Percentiles rank a stretch among this genome's conserved stretches.
Evolutionary conservation across 495 filamentous ascomycete species (phyloP).

Genomic region (Neurospora sp.): DNA sequence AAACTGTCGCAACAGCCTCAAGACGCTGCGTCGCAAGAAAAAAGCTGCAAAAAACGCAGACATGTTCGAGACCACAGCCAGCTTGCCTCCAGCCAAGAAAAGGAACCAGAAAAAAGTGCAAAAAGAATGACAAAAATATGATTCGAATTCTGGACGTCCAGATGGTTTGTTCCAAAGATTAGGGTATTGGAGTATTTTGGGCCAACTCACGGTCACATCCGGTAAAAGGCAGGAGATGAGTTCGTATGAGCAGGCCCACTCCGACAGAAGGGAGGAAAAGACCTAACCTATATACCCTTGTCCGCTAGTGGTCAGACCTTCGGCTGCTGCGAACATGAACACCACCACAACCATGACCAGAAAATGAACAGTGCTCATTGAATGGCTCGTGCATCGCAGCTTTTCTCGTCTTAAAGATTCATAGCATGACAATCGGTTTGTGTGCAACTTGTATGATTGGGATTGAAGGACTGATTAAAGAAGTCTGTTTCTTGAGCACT

Average conservation of each 20-base stretch:
- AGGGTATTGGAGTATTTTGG: constrained; percentile 23
- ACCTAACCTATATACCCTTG: constrained; percentile 10
- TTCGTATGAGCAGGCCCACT: constrained; percentile 29
- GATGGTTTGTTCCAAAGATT: constrained; percentile 28
- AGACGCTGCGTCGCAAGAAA: too few relatives aligned
- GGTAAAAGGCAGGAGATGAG: constrained; percentile 33
- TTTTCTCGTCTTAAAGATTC: background rate
- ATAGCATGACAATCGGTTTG: background rate
- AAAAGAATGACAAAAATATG: constrained; percentile 15
- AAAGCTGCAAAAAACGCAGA: background rate
- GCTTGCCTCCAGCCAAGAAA: background rate
- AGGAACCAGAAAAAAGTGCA: background rate
- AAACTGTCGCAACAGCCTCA: background rate
- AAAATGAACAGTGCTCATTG: background rate
- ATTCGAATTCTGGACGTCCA: constrained; percentile 25
- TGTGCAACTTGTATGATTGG: too few relatives aligned
- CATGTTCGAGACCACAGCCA: background rate
- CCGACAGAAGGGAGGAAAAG: background rate
- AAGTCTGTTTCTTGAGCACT: too few relatives aligned
- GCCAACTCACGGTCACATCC: constrained; percentile 33
- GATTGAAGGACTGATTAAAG: too few relatives aligned
- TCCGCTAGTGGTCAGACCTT: too few relatives aligned
- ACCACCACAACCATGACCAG: background rate
- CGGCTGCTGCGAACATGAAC: too few relatives aligned
- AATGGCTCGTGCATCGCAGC: background rate